Evolutionary conservation across 2,329 filamentous ascomycete genomes (phyloP).

Genomic region (Apiospora koreana): DNA sequence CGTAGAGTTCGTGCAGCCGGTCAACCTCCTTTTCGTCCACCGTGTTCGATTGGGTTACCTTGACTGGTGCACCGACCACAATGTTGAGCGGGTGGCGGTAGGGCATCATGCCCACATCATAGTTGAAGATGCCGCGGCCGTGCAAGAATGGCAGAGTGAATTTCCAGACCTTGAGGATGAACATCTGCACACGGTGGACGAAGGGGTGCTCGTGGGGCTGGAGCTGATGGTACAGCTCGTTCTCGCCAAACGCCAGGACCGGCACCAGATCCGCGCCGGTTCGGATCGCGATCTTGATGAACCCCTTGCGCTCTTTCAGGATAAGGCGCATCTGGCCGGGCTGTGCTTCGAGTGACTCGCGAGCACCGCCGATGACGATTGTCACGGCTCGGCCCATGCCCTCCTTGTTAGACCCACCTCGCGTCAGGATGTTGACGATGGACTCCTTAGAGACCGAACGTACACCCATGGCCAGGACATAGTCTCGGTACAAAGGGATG

Average conservation of each 20-base stretch:
- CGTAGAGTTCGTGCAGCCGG: constrained; percentile 76
- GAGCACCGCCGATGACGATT: constrained; percentile 90
- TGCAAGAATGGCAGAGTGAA: constrained; percentile 93
- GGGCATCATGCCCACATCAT: constrained; percentile 94
- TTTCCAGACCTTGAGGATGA: constrained; percentile 82
- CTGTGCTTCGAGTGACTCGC: constrained; percentile 86
- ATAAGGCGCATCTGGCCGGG: constrained; percentile 78
- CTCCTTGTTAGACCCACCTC: constrained; percentile 73
- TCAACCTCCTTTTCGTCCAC: constrained; percentile 78
- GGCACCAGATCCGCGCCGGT: constrained; percentile 94
- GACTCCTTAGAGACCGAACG: constrained; percentile 88
- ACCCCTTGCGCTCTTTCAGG: constrained; percentile 82
- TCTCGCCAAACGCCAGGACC: constrained; percentile 91
- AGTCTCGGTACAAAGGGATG: constrained; percentile 91
- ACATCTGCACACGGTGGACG: constrained; percentile 79
- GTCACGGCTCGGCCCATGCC: constrained; percentile 96
- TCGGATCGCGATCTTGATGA: constrained; percentile 88
- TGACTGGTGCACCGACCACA: constrained; percentile 82
- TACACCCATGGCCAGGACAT: constrained; percentile 85
- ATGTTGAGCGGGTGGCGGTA: constrained; percentile 87
- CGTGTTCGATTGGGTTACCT: constrained; percentile 61
- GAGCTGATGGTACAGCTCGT: constrained; percentile 92
- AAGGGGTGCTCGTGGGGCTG: constrained; percentile 74
- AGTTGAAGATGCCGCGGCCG: constrained; percentile 92
- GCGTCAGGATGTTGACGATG: constrained; percentile 83